Conservation (phyloP, 345 rosid genomes). For the Turnera subulata region DNA sequence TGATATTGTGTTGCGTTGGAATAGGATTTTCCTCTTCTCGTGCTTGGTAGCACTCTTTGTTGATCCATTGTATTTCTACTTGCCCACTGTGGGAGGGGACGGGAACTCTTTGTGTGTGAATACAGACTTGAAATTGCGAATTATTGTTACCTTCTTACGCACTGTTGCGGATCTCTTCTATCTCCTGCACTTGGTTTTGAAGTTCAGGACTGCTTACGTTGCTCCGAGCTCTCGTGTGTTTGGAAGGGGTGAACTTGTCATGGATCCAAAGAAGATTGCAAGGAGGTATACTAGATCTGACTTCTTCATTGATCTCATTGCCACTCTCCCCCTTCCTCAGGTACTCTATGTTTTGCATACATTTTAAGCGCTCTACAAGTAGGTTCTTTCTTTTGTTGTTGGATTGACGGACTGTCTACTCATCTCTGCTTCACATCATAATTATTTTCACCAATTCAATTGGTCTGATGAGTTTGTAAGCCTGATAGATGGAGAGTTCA, state of each 20-base stretch:
- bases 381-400: no score
- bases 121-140: conserved; percentile 54
- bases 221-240: conserved; percentile 85
- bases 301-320: conserved; percentile 79
- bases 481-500: no score
- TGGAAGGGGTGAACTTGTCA: conserved; percentile 94
- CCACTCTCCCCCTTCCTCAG: conserved; percentile 93
- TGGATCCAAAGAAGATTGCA: conserved; percentile 79
- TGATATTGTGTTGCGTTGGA: conserved; percentile 77
- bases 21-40: conserved; percentile 66
- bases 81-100: conserved; percentile 55
- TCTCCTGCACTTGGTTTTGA: conserved; percentile 68
- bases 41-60: conserved; percentile 85
- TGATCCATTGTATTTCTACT: conserved; percentile 78
- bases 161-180: conserved; percentile 84
- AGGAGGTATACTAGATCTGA: conserved; percentile 66
- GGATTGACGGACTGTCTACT: no score
- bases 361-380: no score
- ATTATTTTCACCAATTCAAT: no score
- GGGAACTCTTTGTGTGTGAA: conserved; percentile 43
- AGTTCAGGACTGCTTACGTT: conserved; percentile 84
- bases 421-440: no score
- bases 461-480: no score
- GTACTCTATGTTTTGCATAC: conserved; percentile 25
- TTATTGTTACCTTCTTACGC: conserved; percentile 65